These are phyloP conservation scores for Eimeria brunetti DNA, from an alignment of 169 alveolate species.

Conservation along the genomic window DNA sequence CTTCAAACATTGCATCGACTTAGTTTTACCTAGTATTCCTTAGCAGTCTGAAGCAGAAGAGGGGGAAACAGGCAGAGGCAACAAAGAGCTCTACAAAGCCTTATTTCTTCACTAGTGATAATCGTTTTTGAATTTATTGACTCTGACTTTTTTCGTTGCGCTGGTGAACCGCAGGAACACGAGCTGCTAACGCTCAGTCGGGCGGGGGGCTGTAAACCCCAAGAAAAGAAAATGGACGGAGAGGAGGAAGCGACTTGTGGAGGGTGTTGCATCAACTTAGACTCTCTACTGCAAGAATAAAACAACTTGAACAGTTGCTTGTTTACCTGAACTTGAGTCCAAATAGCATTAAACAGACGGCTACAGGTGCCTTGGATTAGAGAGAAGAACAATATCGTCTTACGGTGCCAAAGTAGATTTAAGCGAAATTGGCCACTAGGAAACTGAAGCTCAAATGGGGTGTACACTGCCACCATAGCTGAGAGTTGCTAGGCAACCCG, in stretches of 20 bases:
- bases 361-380: not conserved
- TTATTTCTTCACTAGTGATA: too few species aligned
- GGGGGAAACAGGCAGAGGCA: not conserved
- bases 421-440: too few species aligned
- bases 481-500: too few species aligned
- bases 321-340: not conserved
- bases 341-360: not conserved
- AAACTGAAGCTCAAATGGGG: too few species aligned
- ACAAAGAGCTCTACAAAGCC: too few species aligned
- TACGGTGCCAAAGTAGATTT: too few species aligned
- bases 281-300: not conserved
- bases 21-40: not conserved
- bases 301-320: not conserved
- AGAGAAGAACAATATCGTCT: not conserved
- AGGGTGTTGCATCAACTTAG: not conserved
- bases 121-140: too few species aligned
- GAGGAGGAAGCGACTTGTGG: not conserved
- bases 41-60: not conserved
- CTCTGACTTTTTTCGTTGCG: not conserved
- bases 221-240: not conserved
- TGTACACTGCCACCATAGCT: too few species aligned
- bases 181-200: conserved; percentile 55
- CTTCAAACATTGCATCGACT: too few species aligned
- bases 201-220: not conserved
- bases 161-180: conserved; percentile 24